These are phyloP conservation scores for Fusarium sp. DNA, from an alignment of 2,329 filamentous ascomycete genomes.

Conservation along the genomic window DNA sequence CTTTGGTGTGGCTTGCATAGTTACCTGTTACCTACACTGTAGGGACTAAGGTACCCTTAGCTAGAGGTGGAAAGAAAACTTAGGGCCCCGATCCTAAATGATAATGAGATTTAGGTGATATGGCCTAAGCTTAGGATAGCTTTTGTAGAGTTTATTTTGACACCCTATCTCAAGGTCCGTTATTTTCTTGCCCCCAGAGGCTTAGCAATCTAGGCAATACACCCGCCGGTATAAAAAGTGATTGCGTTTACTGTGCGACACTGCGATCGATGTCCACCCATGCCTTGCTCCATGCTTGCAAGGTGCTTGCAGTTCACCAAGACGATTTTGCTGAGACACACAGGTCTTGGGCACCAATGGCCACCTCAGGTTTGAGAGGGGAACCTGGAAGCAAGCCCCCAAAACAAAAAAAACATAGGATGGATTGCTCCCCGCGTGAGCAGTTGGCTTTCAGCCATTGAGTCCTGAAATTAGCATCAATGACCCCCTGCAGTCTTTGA, in stretches of 20 bases:
- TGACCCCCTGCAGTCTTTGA: slow-evolving; percentile 9
- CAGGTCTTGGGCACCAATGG: slow-evolving; percentile 2
- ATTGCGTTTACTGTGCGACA: slow-evolving; percentile 2
- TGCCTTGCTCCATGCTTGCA: slow-evolving; percentile 8
- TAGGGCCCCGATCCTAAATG: no score
- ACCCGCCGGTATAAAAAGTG: slow-evolving; percentile 6
- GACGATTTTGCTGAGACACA: not conserved
- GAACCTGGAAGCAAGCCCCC: not conserved
- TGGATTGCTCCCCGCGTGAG: slow-evolving; percentile 21
- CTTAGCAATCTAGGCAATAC: not conserved
- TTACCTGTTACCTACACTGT: not conserved
- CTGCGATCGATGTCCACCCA: slow-evolving; percentile 1
- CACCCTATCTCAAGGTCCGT: no score
- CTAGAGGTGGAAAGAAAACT: no score
- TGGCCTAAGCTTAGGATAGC: no score
- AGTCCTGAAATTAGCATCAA: not conserved
- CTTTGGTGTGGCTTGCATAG: not conserved
- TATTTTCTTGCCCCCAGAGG: no score
- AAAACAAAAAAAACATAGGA: not conserved
- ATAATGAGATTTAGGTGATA: no score
- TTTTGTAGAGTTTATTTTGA: no score
- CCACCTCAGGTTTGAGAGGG: slow-evolving; percentile 4
- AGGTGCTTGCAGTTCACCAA: slow-evolving; percentile 24
- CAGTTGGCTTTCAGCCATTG: slow-evolving; percentile 19
- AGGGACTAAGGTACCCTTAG: not conserved